These are phyloP conservation scores for Amphichorda felina DNA, from an alignment of 2,329 filamentous ascomycete genomes.

Conservation along the genomic window DNA sequence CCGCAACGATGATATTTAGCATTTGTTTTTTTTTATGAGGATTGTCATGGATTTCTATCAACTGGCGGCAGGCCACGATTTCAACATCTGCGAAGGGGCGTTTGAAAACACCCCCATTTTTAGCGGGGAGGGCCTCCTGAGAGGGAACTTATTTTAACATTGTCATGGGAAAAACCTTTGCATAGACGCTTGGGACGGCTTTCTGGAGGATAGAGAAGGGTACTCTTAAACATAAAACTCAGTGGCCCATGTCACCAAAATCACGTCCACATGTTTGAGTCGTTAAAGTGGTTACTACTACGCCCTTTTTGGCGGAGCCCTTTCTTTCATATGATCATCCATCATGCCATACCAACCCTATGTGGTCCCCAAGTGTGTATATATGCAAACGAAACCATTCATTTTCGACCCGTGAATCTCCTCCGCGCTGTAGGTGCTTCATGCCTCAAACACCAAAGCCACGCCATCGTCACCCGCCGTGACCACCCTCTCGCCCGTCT, in stretches of 20 bases:
- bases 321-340: too few species aligned
- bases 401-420: too few species aligned
- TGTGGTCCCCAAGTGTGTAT: neutral
- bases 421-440: neutral
- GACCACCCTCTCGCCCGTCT: conserved; percentile 61
- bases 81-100: conserved; percentile 1
- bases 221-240: neutral
- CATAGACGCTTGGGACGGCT: neutral
- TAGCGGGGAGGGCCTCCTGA: neutral
- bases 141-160: conserved; percentile 1
- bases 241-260: too few species aligned
- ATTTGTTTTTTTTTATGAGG: too few species aligned
- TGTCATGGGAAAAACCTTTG: too few species aligned
- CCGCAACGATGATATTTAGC: too few species aligned
- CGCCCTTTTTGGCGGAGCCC: too few species aligned
- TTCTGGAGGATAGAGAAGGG: neutral
- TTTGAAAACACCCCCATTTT: neutral
- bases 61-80: neutral
- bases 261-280: too few species aligned
- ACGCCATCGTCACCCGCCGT: conserved; percentile 85
- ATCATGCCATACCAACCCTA: neutral
- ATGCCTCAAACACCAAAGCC: conserved; percentile 54
- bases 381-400: too few species aligned
- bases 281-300: too few species aligned
- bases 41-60: too few species aligned